These are phyloP conservation scores for Teratosphaeria nubilosa DNA, from an alignment of 2,329 filamentous ascomycete species.

Conservation along the genomic window DNA sequence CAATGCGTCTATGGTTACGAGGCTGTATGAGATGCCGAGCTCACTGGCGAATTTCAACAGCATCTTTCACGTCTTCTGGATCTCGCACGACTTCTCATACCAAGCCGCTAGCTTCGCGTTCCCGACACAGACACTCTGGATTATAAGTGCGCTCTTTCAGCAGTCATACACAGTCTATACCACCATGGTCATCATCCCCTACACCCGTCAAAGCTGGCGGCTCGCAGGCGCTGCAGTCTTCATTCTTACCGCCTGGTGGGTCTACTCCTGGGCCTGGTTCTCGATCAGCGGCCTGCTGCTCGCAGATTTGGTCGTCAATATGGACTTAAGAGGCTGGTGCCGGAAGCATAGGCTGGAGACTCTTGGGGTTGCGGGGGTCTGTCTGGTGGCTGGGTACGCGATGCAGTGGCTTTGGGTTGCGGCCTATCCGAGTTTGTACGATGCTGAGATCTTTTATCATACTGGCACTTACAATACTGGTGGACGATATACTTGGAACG, in stretches of 20 bases:
- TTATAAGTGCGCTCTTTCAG: slow-evolving; percentile 32
- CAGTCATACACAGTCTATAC: slow-evolving; percentile 40
- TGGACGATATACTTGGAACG: slow-evolving; percentile 27
- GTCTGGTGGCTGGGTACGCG: slow-evolving; percentile 26
- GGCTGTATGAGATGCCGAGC: slow-evolving; percentile 28
- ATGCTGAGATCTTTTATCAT: slow-evolving; percentile 32
- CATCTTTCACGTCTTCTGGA: slow-evolving; percentile 38
- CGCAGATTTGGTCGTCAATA: slow-evolving; percentile 33
- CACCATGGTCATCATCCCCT: slow-evolving; percentile 37
- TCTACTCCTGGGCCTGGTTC: slow-evolving; percentile 39
- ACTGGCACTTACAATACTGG: slow-evolving; percentile 32
- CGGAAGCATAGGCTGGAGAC: slow-evolving; percentile 16
- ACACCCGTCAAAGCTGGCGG: slow-evolving; percentile 31
- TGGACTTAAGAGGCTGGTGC: slow-evolving; percentile 27
- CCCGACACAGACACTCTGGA: slow-evolving; percentile 36
- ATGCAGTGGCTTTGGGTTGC: slow-evolving; percentile 37
- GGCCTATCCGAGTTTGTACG: slow-evolving; percentile 26
- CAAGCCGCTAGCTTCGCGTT: slow-evolving; percentile 33
- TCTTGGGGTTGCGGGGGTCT: slow-evolving; percentile 25
- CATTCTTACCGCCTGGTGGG: slow-evolving; percentile 37
- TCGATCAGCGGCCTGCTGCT: slow-evolving; percentile 32
- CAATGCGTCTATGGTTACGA: slow-evolving; percentile 22
- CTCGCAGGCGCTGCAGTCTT: slow-evolving; percentile 30
- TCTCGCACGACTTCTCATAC: slow-evolving; percentile 25
- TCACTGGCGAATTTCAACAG: slow-evolving; percentile 38